A percentile compares a stretch with the other conserved stretches of the same genome.
These are phyloP conservation scores for Aspergillus latus DNA, from an alignment of 2,329 filamentous ascomycete genomes.

Conservation along the genomic window DNA sequence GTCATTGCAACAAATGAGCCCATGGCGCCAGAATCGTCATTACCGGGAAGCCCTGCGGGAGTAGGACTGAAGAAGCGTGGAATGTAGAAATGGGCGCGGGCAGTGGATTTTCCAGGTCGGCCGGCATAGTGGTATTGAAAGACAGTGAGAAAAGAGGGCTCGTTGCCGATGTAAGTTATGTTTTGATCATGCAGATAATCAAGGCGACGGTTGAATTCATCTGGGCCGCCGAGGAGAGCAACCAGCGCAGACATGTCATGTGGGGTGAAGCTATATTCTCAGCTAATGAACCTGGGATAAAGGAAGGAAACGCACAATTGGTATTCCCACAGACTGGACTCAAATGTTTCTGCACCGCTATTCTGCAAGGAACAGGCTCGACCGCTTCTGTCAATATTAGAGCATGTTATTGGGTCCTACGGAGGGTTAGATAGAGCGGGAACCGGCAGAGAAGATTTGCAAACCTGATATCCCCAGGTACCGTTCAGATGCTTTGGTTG, in stretches of 20 bases:
- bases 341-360: slow-evolving; percentile 34
- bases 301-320: slow-evolving; percentile 49
- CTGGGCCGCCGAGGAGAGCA: slow-evolving; percentile 58
- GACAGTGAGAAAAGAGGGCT: slow-evolving; percentile 63
- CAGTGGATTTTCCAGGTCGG: slow-evolving; percentile 53
- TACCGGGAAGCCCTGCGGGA: slow-evolving; percentile 62
- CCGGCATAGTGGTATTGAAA: slow-evolving; percentile 71
- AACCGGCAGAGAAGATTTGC: not conserved
- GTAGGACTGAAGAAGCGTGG: slow-evolving; percentile 60
- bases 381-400: slow-evolving; percentile 54
- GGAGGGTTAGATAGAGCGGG: not conserved
- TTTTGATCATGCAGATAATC: slow-evolving; percentile 63
- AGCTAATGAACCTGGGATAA: slow-evolving; percentile 47
- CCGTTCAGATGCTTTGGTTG: slow-evolving; percentile 68
- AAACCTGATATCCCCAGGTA: slow-evolving; percentile 65
- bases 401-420: slow-evolving; percentile 58
- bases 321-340: slow-evolving; percentile 40
- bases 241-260: slow-evolving; percentile 57
- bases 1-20: slow-evolving; percentile 64
- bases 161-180: slow-evolving; percentile 66
- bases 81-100: slow-evolving; percentile 63
- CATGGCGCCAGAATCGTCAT: slow-evolving; percentile 70
- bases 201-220: slow-evolving; percentile 57
- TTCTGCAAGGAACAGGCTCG: slow-evolving; percentile 36
- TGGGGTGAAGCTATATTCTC: slow-evolving; percentile 57